Evolutionary conservation across 2,329 filamentous ascomycete genomes (phyloP).

Genomic region (Trichoderma sp.): DNA sequence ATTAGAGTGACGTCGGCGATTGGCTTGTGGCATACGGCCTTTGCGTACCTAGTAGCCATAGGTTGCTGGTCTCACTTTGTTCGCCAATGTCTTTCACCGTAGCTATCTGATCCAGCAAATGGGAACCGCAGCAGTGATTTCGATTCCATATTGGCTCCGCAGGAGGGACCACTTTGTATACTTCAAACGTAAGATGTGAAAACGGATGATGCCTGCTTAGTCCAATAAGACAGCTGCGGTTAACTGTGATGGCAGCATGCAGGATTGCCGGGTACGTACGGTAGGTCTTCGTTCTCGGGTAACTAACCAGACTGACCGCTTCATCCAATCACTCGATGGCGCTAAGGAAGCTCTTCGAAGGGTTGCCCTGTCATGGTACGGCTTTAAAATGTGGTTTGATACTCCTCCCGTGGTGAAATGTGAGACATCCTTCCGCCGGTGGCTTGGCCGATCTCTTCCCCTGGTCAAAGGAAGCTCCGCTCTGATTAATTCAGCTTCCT

Average conservation of each 20-base stretch:
- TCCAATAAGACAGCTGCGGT: not conserved
- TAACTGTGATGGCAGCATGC: not conserved
- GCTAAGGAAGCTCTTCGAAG: not conserved
- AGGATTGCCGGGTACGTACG: not conserved
- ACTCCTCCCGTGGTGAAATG: constrained; percentile 2
- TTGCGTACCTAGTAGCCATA: not conserved
- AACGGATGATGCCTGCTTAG: not conserved
- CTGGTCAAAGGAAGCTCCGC: not conserved
- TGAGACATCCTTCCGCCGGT: constrained; percentile 10
- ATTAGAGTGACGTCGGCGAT: not conserved
- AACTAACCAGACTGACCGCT: not conserved
- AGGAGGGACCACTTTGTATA: not conserved
- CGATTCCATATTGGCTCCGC: not conserved
- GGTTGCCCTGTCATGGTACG: not conserved
- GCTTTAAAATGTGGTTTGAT: not conserved
- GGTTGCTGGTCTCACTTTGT: not conserved
- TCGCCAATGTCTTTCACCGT: not conserved
- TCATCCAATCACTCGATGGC: not conserved
- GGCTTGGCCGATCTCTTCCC: constrained; percentile 10
- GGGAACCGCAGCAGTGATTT: not conserved
- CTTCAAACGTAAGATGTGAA: not conserved
- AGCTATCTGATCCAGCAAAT: not conserved
- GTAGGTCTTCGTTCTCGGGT: not conserved
- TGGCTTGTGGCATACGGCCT: not conserved
- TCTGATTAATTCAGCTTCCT: not conserved